Evolutionary conservation across 2,329 filamentous ascomycete species (phyloP).

Genomic region (Nothophoma quercina): DNA sequence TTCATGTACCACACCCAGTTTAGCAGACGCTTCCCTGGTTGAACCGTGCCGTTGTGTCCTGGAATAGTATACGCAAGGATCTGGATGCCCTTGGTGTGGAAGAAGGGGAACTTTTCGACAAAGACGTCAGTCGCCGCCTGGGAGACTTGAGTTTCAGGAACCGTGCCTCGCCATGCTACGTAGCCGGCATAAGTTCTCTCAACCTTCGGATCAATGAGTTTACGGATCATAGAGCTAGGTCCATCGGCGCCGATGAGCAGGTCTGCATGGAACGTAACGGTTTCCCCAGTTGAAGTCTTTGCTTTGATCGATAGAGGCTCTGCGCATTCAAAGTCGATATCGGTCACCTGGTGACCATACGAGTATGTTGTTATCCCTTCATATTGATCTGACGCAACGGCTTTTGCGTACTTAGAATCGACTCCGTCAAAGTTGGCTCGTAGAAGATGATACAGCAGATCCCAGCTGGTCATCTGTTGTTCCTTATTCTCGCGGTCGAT

Average conservation of each 20-base stretch:
- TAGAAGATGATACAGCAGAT: conserved; percentile 35
- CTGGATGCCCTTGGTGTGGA: conserved; percentile 23
- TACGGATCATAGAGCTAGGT: conserved; percentile 31
- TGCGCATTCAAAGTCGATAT: conserved; percentile 14
- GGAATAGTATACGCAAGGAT: conserved; percentile 53
- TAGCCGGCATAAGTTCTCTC: conserved; percentile 36
- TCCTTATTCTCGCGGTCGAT: conserved; percentile 29
- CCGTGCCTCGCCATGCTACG: conserved; percentile 38
- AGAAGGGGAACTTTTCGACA: conserved; percentile 30
- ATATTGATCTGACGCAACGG: conserved; percentile 16
- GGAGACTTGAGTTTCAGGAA: conserved; percentile 29
- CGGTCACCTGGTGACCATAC: conserved; percentile 27
- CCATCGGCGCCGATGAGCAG: conserved; percentile 38
- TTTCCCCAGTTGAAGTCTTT: conserved; percentile 8
- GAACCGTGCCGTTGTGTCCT: conserved; percentile 47
- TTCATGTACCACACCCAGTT: conserved; percentile 59
- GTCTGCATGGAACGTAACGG: conserved; percentile 23
- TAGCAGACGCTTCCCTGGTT: conserved; percentile 50
- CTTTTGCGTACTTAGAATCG: conserved; percentile 28
- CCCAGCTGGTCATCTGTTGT: conserved; percentile 42
- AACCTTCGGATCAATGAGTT: conserved; percentile 19
- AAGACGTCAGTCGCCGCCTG: conserved; percentile 22
- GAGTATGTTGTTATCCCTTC: conserved; percentile 27
- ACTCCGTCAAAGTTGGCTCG: conserved; percentile 36
- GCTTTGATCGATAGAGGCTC: neutral